Percentiles rank a stretch among this genome's conserved stretches.
Evolutionary conservation across 2,329 filamentous ascomycete genomes (phyloP).

Genomic region (Cytospora piceicola): DNA sequence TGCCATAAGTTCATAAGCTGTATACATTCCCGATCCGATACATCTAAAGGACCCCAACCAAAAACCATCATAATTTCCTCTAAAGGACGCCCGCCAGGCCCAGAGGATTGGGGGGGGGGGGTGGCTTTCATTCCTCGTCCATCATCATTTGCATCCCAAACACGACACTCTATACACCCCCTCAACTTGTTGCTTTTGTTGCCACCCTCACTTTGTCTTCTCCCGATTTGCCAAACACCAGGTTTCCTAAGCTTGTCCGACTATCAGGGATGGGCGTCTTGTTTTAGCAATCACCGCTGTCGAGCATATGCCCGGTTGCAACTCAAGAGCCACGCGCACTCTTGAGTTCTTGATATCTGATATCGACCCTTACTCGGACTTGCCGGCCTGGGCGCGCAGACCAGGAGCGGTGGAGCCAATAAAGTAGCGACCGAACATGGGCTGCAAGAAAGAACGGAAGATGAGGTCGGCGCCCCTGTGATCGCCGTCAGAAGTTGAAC

Average conservation of each 20-base stretch:
- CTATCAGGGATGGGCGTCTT: constrained; percentile 30
- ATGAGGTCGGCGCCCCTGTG: constrained; percentile 88
- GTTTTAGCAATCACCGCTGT: not conserved
- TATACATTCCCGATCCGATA: constrained; percentile 13
- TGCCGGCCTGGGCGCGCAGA: constrained; percentile 86
- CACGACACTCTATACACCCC: constrained; percentile 6
- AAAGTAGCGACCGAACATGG: constrained; percentile 94
- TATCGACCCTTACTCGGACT: constrained; percentile 61
- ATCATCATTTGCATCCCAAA: not conserved
- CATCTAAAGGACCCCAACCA: constrained; percentile 3
- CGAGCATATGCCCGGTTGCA: not conserved
- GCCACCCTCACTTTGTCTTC: constrained; percentile 1
- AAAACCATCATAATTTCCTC: constrained; percentile 11
- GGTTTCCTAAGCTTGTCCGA: constrained; percentile 30
- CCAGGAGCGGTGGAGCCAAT: constrained; percentile 77
- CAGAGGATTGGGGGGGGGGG: not conserved
- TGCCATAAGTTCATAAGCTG: constrained; percentile 10
- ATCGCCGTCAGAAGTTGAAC: constrained; percentile 5
- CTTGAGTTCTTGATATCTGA: constrained; percentile 9
- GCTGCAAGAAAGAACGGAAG: constrained; percentile 94
- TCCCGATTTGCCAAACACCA: constrained; percentile 1
- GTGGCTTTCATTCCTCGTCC: not conserved
- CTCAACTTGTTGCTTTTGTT: not conserved
- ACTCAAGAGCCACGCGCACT: constrained; percentile 32
- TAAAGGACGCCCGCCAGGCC: constrained; percentile 7